phyloP scores from a whole-genome alignment of 768 basidiomycete species.

The Tulasnella sp. region DNA sequence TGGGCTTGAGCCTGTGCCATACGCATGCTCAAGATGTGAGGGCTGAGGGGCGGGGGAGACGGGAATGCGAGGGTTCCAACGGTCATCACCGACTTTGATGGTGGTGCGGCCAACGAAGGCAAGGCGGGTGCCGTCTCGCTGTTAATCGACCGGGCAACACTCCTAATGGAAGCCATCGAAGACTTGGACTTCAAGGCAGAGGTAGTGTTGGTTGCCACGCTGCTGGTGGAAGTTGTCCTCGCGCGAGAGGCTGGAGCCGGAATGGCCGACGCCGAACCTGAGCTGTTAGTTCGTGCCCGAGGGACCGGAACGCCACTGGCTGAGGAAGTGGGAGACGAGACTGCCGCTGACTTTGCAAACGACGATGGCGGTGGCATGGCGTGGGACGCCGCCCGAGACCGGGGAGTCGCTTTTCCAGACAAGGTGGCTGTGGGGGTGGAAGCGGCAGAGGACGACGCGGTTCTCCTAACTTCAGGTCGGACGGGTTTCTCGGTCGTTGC shows the following conservation, averaged over 20 bases:
- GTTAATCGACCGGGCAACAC: neutral
- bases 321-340: neutral
- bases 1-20: constrained; percentile 10
- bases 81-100: constrained; percentile 7
- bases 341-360: neutral
- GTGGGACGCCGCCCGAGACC: neutral
- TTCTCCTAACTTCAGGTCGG: neutral
- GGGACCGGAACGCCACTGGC: neutral
- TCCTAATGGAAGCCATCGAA: neutral
- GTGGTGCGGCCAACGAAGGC: neutral
- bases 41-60: constrained; percentile 18
- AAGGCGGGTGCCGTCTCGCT: neutral
- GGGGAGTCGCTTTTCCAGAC: neutral
- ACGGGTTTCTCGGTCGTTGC: neutral
- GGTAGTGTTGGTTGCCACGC: neutral
- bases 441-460: neutral
- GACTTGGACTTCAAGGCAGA: constrained; percentile 1
- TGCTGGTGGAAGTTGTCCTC: neutral
- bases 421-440: neutral
- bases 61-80: constrained; percentile 17
- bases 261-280: neutral
- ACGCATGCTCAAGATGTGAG: constrained; percentile 7
- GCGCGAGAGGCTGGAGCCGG: neutral
- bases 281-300: neutral
- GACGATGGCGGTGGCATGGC: neutral